Base-by-base conservation (phyloP, 2,329 filamentous ascomycete genomes). In the Nigrograna mackinnonii region DNA sequence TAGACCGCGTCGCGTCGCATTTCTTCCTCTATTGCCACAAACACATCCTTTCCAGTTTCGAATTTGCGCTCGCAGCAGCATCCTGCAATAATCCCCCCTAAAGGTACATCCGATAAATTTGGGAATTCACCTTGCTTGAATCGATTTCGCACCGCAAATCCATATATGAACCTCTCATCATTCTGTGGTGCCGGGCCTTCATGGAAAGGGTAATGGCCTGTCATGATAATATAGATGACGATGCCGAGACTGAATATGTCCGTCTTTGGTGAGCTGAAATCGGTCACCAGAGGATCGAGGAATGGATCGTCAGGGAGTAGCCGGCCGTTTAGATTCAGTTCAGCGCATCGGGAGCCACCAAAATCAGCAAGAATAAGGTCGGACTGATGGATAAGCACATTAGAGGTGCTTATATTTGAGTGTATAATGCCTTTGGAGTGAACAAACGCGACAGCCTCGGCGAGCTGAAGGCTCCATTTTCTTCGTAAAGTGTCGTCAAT, bases 311-410 rank as follows among this genome's bases (percentile, higher is more conserved):
- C 43, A 21, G 49, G 46, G 20, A 52, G 36, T 13, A 49, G 39
- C 2, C 26, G 14, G 33, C 46, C 44, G 26, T 42, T 13, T 31
- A 52, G 19, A 32, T 21, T 17, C 16, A 52, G 42, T 18, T 32
- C 43, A 7, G n/a, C 11, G 37, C 46, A 52, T 46, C 26, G 44
- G 26, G 43, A 49, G 39, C 43, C 40, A 11, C 49, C 43, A 44
- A 52, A 52, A 24, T 52, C 43, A n/a, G 39, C 37, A 18, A 52
- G 49, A 37, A 46, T n/a, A 26, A 46, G 31, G n/a, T 51, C 41
- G 32, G 31, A 36, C 13, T 37, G 28, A 33, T 49, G 39, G n/a
- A 52, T 39, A 44, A 52, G 46, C 6, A 49, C 17, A 39, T 52
- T 52, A 14, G 34, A 38, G 12, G 35, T 45, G 40, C 49, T 34